Evolutionary conservation across 176 grass and related monocot species (phyloP), one percentile per base, ranked within the genome.

Genomic region (Luzula sylvatica): DNA sequence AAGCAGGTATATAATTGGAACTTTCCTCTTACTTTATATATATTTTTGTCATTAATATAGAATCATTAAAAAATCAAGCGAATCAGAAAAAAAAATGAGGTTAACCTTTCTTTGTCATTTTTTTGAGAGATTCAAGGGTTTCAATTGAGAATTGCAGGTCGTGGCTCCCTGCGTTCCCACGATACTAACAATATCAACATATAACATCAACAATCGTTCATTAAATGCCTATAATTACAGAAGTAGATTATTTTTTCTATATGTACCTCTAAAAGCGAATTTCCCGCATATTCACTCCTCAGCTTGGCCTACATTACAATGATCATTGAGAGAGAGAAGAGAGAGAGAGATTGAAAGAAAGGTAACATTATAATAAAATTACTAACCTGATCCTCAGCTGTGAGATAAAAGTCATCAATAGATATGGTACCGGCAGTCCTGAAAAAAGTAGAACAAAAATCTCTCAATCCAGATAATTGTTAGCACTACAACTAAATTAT

Each of bases 81-180:
- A 60, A 29, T 18, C 22, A 55, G 55, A 48, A 46, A 4, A 29
- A 30, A 25, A 15, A 23, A 60, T 17, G 51, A 15, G 20, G 8
- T 5, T 47, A 82, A 98, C 92, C 92, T 83, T 90, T 68, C 69
- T 87, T 90, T 72, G 92, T 90, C 38, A 90, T 69, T 75, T 90
- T 98, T 25, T 23, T 64, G 39, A 98, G 29, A 46, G 86, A 87
- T 51, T 79, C 64, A 15, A 98, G 75, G 19, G 86, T 90, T 21
- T 90, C 81, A 61, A 90, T 48, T 38, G 86, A 90, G 56, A 98
- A 83, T 28, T 80, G 86, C 32, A 98, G 81, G 74, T 98, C 86
- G 22, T 98, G 92, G 69, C 86, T 98, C 76, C 92, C 92, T 5
- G 92, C 92, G 87, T 98, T 98, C 56, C 92, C 92, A 43, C 92